A percentile compares a stretch with the other conserved stretches of the same genome.
phyloP scores from a whole-genome alignment of 1,139 yeast species.

The Zygosaccharomyces sapae region DNA sequence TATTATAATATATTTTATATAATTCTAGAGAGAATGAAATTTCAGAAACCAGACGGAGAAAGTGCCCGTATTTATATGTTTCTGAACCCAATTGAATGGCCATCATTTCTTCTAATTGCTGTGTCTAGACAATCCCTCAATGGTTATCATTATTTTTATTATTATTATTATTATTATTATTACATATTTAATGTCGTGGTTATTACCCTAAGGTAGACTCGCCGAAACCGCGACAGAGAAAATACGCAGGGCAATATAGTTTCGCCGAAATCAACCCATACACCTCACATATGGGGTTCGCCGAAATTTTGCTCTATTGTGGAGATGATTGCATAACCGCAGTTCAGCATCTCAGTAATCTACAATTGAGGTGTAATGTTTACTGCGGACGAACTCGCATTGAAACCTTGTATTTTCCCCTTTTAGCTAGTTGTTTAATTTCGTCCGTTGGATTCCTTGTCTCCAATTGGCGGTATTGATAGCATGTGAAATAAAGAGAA shows the following conservation, averaged over 20 bases:
- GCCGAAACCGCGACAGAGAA: constrained; percentile 5
- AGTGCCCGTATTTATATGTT: constrained; percentile 2
- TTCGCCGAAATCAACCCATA: constrained; percentile 10
- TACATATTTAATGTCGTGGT: neutral
- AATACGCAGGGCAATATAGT: neutral
- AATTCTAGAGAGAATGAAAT: neutral
- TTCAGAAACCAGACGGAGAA: neutral
- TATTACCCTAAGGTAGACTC: neutral
- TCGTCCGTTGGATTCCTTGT: neutral
- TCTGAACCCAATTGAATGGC: neutral
- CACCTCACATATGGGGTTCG: constrained; percentile 7
- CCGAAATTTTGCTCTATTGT: constrained; percentile 8
- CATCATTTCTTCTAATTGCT: neutral
- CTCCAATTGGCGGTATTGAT: neutral
- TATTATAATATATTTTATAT: neutral
- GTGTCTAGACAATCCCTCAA: neutral
- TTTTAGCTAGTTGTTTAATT: neutral
- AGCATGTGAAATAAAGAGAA: neutral
- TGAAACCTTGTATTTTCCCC: neutral
- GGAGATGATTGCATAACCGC: neutral
- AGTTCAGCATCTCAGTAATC: neutral
- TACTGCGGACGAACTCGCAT: neutral
- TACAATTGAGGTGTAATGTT: neutral
- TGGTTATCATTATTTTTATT: neutral
- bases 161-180: neutral